These are phyloP conservation scores for Leccinum incarnatum DNA, from an alignment of 768 basidiomycete species.

Conservation along the genomic window DNA sequence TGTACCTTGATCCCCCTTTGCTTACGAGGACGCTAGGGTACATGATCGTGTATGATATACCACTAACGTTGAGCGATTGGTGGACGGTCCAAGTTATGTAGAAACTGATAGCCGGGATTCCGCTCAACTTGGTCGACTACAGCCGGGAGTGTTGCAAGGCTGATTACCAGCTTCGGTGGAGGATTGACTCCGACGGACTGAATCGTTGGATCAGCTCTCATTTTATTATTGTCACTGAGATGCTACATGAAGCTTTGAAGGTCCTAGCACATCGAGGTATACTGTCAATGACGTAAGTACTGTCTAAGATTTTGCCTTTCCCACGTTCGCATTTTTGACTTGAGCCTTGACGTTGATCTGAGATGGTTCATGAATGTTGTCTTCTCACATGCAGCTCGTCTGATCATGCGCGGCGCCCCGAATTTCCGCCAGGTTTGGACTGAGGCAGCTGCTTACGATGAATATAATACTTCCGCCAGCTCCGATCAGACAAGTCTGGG, in stretches of 20 bases:
- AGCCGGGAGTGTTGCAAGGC: too few relatives aligned
- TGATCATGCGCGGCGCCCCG: not conserved
- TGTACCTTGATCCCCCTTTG: not conserved
- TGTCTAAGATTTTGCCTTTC: not conserved
- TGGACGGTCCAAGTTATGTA: not conserved
- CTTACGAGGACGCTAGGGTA: not conserved
- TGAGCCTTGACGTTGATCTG: too few relatives aligned
- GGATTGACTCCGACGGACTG: too few relatives aligned
- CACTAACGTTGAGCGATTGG: not conserved
- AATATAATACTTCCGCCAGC: not conserved
- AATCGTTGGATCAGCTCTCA: not conserved
- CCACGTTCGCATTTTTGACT: not conserved
- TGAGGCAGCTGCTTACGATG: not conserved
- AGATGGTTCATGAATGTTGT: too few relatives aligned
- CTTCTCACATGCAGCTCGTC: too few relatives aligned
- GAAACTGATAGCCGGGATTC: not conserved
- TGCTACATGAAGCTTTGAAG: not conserved
- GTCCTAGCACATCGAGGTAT: not conserved
- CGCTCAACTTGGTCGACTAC: not conserved
- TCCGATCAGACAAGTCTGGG: not conserved
- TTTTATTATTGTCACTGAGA: not conserved
- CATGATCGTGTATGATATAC: slow-evolving; percentile 4
- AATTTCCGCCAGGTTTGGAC: not conserved
- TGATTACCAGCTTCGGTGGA: too few relatives aligned
- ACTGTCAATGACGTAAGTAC: too few relatives aligned